Evolutionary conservation across 2,329 filamentous ascomycete species (phyloP), one percentile per base, ranked within the genome.

Genomic region (Penicillium brasilianum): DNA sequence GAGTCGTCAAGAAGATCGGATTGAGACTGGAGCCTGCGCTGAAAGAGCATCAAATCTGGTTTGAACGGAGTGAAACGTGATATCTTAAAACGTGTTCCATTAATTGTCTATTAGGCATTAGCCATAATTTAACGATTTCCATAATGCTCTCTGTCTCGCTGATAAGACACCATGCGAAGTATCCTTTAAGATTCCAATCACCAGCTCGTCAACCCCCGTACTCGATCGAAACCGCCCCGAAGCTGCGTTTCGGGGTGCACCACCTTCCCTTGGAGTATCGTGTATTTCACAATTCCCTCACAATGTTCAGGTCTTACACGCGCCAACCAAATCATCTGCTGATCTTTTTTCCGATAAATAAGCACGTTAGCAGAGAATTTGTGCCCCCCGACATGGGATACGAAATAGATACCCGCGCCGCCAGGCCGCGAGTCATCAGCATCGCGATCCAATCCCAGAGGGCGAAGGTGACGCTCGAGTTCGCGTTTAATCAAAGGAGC

Each of bases 341-440:
- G 71, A 63, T 72, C 71, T 50, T 76, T 77, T 60, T 72, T 85
- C 18, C 93, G 85, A 76, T 97, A 97, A 0, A 97, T 81, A 80
- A 97, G 88, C 66, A 97, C 87, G 72, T 97, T 97, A 30, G 93
- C 93, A 51, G 89, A 89, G 80, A 94, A 97, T 81, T 96, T 96
- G 81, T 97, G 93, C 0, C 93, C 94, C 36, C 94, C 93, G 4
- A 97, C 91, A 73, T 97, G 93, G 62, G 88, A 93, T 67, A 97
- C 93, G 73, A 94, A 96, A 80, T 95, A 96, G 61, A 97, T 91
- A 1, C 91, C 93, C 1, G 93, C 92, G 9, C 93, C 93, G 8
- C 93, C 92, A 0, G 91, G 90, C 49, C 93, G 82, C 75, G 91
- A 88, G 74, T 97, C 93, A 73, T 93, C 88, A 10, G 92, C 78